Percentiles rank a stretch among this genome's conserved stretches.
phyloP scores from a whole-genome alignment of 179 eudicot genomes.

The Patellifolia procumbens region DNA sequence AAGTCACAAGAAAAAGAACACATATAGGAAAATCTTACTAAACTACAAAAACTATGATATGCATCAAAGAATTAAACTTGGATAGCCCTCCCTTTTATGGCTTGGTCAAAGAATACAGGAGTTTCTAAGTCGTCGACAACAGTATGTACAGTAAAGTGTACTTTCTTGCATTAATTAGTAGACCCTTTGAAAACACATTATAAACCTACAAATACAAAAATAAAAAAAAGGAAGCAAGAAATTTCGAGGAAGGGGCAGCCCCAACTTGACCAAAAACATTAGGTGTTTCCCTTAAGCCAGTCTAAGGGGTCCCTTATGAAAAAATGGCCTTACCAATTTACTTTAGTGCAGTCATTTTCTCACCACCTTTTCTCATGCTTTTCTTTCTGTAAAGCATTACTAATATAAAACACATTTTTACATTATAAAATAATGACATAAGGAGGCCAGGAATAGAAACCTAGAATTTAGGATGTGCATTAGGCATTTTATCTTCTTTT shows the following conservation, averaged over 20 bases:
- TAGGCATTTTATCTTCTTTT: no score
- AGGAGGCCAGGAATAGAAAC: no score
- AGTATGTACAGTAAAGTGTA: neutral
- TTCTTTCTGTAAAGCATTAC: slow-evolving; percentile 1
- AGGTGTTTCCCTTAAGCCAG: slow-evolving; percentile 12
- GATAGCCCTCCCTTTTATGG: neutral
- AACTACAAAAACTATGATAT: neutral
- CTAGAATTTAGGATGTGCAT: no score
- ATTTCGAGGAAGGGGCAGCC: neutral
- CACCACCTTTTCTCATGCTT: neutral
- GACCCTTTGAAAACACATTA: neutral
- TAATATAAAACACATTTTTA: neutral
- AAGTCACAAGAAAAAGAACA: neutral
- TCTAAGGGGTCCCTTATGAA: neutral
- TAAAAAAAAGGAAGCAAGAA: neutral
- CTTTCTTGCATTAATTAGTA: neutral
- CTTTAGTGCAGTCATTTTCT: slow-evolving; percentile 6
- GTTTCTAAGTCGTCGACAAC: neutral
- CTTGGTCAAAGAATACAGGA: neutral
- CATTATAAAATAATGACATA: neutral
- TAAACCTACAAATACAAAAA: neutral
- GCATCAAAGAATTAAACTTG: neutral
- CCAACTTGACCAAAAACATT: slow-evolving; percentile 8
- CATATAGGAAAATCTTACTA: neutral
- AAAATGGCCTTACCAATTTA: neutral